Evolutionary conservation across 345 rosid species (phyloP).

Genomic region (Aegle marmelos): DNA sequence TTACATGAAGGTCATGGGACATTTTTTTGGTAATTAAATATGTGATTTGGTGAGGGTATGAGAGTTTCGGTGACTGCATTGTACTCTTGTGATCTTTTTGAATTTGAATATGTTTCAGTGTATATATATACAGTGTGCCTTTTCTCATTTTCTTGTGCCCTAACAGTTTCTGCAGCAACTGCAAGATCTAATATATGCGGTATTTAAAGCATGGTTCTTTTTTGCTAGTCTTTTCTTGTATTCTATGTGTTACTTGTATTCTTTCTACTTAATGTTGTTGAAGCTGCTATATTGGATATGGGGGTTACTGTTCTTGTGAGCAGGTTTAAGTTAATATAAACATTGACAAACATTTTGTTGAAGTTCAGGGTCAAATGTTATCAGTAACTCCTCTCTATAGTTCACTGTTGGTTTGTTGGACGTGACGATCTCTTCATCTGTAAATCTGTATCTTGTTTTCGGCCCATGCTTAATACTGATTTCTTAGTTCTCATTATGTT

Average conservation of each 20-base stretch:
- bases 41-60: slow-evolving; percentile 18
- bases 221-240: background rate
- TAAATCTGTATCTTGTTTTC: background rate
- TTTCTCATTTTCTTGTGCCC: background rate
- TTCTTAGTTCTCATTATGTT: background rate
- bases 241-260: background rate
- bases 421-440: background rate
- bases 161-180: background rate
- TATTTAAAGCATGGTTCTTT: background rate
- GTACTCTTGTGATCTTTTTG: slow-evolving; percentile 19
- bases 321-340: background rate
- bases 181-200: background rate
- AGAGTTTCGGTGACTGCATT: slow-evolving; percentile 20
- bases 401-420: background rate
- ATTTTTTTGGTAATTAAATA: slow-evolving; percentile 16
- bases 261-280: background rate
- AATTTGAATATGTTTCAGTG: slow-evolving; percentile 12
- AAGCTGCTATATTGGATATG: background rate
- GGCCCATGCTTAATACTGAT: background rate
- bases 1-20: slow-evolving; percentile 16
- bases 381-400: background rate
- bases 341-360: background rate
- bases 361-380: background rate
- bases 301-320: background rate
- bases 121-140: slow-evolving; percentile 16